These are phyloP conservation scores for Talaromyces sp. DNA, from an alignment of 2,329 filamentous ascomycete genomes.

Conservation along the genomic window DNA sequence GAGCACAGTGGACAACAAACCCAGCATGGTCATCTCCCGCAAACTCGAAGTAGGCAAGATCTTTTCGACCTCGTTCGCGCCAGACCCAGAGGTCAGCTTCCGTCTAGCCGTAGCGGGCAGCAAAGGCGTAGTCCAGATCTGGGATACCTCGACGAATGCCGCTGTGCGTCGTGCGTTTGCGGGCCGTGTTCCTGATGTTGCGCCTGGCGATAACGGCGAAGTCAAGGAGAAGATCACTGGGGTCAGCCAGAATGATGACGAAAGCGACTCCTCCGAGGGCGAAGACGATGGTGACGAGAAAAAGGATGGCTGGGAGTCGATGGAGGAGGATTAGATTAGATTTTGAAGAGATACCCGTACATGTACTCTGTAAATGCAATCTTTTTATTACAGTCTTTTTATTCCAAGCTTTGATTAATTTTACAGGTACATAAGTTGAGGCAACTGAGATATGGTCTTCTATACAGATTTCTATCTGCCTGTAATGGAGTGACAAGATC, in stretches of 20 bases:
- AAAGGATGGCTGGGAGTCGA: conserved; percentile 50
- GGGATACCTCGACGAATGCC: conserved; percentile 93
- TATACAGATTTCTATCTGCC: neutral
- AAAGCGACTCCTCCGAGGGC: conserved; percentile 62
- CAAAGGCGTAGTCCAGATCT: conserved; percentile 87
- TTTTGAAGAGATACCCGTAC: conserved; percentile 5
- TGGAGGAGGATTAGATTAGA: conserved; percentile 46
- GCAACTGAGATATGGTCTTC: neutral
- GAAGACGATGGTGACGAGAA: conserved; percentile 48
- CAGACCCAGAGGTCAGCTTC: conserved; percentile 87
- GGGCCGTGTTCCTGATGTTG: conserved; percentile 58
- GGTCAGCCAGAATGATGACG: conserved; percentile 63
- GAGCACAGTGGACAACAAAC: conserved; percentile 78
- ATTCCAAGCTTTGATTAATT: too few relatives aligned
- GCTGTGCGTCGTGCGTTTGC: conserved; percentile 83
- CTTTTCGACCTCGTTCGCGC: conserved; percentile 85
- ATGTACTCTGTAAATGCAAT: neutral
- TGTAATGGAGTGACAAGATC: neutral
- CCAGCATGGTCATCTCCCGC: conserved; percentile 83
- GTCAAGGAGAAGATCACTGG: conserved; percentile 63
- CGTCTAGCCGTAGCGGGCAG: conserved; percentile 89
- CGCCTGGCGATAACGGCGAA: conserved; percentile 49
- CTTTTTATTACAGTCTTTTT: too few relatives aligned
- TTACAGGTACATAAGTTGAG: too few relatives aligned
- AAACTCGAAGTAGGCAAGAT: conserved; percentile 93